Evolutionary conservation across 78 protist genomes (phyloP).

Genomic region (Pirum gemmata): DNA sequence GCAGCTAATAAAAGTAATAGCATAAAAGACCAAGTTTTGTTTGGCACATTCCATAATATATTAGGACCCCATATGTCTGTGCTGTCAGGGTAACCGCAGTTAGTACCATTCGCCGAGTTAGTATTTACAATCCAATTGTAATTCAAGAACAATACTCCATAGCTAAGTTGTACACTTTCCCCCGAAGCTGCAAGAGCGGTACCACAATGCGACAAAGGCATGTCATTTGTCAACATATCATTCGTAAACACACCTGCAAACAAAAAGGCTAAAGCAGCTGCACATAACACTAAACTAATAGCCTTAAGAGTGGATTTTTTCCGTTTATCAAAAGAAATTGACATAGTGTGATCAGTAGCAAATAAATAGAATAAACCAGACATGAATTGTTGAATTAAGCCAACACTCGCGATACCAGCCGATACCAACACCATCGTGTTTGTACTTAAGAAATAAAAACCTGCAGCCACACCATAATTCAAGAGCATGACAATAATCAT

Average conservation of each 20-base stretch:
- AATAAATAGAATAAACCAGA: background rate
- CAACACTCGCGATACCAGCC: background rate
- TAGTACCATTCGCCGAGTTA: too few relatives aligned
- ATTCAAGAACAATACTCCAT: too few relatives aligned
- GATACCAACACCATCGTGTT: background rate
- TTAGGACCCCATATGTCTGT: background rate
- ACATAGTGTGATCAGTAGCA: background rate
- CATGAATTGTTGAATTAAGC: background rate
- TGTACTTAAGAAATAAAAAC: too few relatives aligned
- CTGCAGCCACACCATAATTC: background rate
- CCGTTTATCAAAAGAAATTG: background rate
- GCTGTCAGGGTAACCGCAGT: too few relatives aligned
- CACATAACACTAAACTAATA: background rate
- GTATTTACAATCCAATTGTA: too few relatives aligned
- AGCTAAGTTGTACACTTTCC: too few relatives aligned
- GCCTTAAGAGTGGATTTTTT: background rate
- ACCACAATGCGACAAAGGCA: too few relatives aligned
- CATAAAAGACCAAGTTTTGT: background rate
- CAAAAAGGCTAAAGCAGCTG: background rate
- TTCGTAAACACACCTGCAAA: background rate
- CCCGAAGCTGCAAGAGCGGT: too few relatives aligned
- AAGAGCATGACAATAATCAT: background rate
- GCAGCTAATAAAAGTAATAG: background rate
- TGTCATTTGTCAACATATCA: too few relatives aligned
- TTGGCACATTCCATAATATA: background rate